Evolutionary conservation across 169 alveolate genomes (phyloP).

Genomic region (Babesia bovis): DNA sequence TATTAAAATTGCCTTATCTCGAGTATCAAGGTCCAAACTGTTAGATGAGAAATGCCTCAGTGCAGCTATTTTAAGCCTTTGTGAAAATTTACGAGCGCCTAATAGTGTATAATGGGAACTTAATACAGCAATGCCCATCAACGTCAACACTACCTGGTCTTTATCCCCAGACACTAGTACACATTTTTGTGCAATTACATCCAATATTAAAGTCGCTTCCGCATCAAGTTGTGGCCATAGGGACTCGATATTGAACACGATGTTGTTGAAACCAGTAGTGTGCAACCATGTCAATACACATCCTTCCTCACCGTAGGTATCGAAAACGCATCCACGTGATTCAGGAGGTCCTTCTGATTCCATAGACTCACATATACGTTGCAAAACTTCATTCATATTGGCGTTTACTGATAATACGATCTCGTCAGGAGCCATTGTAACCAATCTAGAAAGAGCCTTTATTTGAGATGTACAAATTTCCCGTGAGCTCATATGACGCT

Average conservation of each 20-base stretch:
- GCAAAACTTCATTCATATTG: background rate
- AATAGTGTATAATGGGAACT: conserved; percentile 18
- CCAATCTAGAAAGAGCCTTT: conserved; percentile 9
- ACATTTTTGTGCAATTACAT: conserved; percentile 1
- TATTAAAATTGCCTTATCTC: conserved; percentile 11
- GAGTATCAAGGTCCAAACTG: background rate
- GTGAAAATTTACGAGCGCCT: conserved; percentile 11
- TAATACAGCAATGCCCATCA: conserved; percentile 30
- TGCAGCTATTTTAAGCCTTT: background rate
- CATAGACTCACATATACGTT: background rate
- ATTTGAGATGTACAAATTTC: conserved; percentile 16
- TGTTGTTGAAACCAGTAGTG: conserved; percentile 6
- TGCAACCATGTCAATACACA: conserved; percentile 22
- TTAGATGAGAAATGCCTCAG: background rate
- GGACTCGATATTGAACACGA: conserved; percentile 16
- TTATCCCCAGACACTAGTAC: conserved; percentile 8
- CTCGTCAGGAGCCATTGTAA: conserved; percentile 1
- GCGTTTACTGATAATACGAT: background rate
- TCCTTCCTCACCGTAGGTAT: conserved; percentile 19
- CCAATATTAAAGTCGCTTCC: conserved; percentile 5
- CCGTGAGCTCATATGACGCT: conserved; percentile 15
- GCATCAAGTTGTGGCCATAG: conserved; percentile 11
- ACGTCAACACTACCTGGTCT: conserved; percentile 24
- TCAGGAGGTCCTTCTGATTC: background rate
- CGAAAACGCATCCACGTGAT: conserved; percentile 2